Base-by-base conservation (phyloP, 2,329 filamentous ascomycete genomes). In the Cryphonectria parasitica region DNA sequence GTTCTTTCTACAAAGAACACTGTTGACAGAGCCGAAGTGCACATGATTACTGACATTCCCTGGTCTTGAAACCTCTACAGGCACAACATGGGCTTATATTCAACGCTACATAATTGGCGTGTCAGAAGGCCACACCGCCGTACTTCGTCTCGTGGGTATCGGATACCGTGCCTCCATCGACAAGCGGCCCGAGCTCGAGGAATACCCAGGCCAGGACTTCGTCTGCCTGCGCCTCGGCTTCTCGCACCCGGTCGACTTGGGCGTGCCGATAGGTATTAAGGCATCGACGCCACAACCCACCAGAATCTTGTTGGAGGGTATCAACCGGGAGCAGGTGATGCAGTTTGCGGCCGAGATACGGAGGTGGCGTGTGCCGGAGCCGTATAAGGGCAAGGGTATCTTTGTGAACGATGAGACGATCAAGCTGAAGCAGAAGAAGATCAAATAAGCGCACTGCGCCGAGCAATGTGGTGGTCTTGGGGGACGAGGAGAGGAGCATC, bases 301-400 rank as follows among this genome's bases (percentile, higher is more conserved):
- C 45, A 90, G 95, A 71, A 93, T 99, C 75, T 83, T 99, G 76
- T 83, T 99, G 54, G 94, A 99, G 83, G 94, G 96, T 11, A 87
- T 91, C 67, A 89, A 98, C 79, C 94, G 94, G 79, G 91, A 97
- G 82, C 87, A 91, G 64, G 90, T 99, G 74, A 96, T 94, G 87
- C 90, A 92, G 71, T 98, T 98, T 81, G 96, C 96, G 25, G 96
- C 96, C 0, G 86, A 91, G 76, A 97, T 99, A 75, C 87, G 94
- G 76, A 88, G 86, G 82, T 98, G 95, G 95, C 91, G 96, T 79
- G 88, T 88, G 74, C 96, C 96, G 41, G 96, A 99, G 84, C 96
- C 96, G 74, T 99, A 99, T 83, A 99, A 99, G 89, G 96, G 96
- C 75, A 98, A 99, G 89, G 96, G 96, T 77, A 97, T 99, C 76